Conservation (phyloP, 2,329 filamentous ascomycete genomes). For the Emmonsia crescens region DNA sequence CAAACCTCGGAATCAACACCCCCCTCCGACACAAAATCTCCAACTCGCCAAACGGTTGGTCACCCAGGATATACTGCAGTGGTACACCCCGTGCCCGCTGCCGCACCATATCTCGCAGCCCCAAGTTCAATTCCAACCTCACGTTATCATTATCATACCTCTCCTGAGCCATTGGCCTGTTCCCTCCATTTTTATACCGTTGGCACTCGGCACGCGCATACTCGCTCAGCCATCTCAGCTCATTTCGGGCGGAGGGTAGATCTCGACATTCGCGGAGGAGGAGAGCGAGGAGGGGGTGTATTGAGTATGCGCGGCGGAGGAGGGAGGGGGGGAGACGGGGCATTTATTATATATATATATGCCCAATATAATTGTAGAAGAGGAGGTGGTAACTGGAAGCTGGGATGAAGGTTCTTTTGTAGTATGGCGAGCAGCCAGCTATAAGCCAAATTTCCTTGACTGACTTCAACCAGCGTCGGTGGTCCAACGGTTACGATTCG, state of each 20-base stretch:
- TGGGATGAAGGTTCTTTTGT: neutral
- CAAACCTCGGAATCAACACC: slow-evolving; percentile 69
- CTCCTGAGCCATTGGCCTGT: neutral
- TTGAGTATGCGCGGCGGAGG: slow-evolving; percentile 26
- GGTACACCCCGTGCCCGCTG: slow-evolving; percentile 54
- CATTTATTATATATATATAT: slow-evolving; percentile 29
- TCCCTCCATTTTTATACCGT: neutral
- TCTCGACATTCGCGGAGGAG: slow-evolving; percentile 37
- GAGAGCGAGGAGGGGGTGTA: slow-evolving; percentile 29
- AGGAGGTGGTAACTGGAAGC: neutral
- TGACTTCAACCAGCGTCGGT: neutral
- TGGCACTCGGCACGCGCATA: slow-evolving; percentile 19
- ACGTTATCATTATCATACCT: neutral
- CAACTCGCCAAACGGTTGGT: slow-evolving; percentile 75
- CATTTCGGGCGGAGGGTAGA: slow-evolving; percentile 34
- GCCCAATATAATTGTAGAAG: neutral
- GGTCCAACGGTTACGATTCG: slow-evolving; percentile 5
- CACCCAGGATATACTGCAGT: slow-evolving; percentile 79
- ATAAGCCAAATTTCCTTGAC: neutral
- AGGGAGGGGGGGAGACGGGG: slow-evolving; percentile 30
- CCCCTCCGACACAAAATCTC: slow-evolving; percentile 66
- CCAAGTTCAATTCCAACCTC: slow-evolving; percentile 19
- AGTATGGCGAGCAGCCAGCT: no score
- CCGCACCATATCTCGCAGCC: slow-evolving; percentile 29
- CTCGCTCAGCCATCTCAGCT: slow-evolving; percentile 38